A percentile compares a stretch with the other conserved stretches of the same genome.
Evolutionary conservation across 192 early-diverging fungal genomes (phyloP).

Genomic region (Podila clonocystis): DNA sequence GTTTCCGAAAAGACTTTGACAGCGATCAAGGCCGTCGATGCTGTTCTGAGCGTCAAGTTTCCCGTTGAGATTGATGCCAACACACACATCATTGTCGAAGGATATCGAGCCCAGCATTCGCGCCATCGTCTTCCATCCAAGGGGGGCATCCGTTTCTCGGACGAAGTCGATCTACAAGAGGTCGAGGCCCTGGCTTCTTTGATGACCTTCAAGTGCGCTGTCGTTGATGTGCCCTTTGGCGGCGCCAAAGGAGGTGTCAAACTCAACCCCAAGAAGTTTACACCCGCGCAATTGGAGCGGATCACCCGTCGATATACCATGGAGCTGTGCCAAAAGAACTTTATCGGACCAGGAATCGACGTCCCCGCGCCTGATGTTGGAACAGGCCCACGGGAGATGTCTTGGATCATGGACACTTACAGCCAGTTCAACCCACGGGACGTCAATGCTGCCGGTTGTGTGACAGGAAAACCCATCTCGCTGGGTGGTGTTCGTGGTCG

Average conservation of each 20-base stretch:
- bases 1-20: slow-evolving; percentile 67
- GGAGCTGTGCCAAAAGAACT: slow-evolving; percentile 87
- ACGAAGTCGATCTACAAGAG: slow-evolving; percentile 82
- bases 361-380: slow-evolving; percentile 90
- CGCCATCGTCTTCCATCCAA: slow-evolving; percentile 83
- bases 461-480: slow-evolving; percentile 84
- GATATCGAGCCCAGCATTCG: slow-evolving; percentile 86
- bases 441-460: slow-evolving; percentile 83
- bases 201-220: slow-evolving; percentile 90
- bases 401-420: slow-evolving; percentile 89
- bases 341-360: slow-evolving; percentile 85
- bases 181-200: slow-evolving; percentile 85
- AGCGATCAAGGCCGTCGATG: slow-evolving; percentile 78
- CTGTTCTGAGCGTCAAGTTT: slow-evolving; percentile 79
- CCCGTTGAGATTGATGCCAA: slow-evolving; percentile 74
- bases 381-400: slow-evolving; percentile 84
- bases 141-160: slow-evolving; percentile 85
- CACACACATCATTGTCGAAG: slow-evolving; percentile 75
- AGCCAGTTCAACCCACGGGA: slow-evolving; percentile 84
- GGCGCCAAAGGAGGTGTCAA: slow-evolving; percentile 87
- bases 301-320: slow-evolving; percentile 88
- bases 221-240: slow-evolving; percentile 83
- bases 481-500: slow-evolving; percentile 85
- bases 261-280: slow-evolving; percentile 83
- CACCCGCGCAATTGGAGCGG: slow-evolving; percentile 74